Evolutionary conservation across 495 filamentous ascomycete species (phyloP), one percentile per base, ranked within the genome.

Genomic region (Neurospora pannonica): DNA sequence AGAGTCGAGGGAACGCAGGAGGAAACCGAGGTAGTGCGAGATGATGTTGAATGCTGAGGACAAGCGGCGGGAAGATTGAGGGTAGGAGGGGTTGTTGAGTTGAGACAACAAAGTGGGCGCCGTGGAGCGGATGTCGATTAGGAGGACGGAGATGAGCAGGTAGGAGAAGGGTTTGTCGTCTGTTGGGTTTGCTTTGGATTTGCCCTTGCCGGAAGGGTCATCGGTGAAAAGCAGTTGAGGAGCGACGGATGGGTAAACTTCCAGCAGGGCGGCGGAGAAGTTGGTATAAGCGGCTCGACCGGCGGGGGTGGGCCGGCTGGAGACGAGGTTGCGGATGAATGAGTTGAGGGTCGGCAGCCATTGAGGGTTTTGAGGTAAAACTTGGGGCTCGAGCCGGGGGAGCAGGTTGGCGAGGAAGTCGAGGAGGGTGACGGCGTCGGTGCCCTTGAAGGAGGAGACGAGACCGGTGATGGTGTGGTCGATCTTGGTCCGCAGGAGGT

Each of bases 91-190:
- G 46, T 79, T 84, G 75, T 87, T 85, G 38, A 90, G 84, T 42
- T 85, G 82, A 38, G 85, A 81, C n/a, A 91, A 81, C 2, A 92
- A 82, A 5, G 86, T 82, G 8, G 91, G 91, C 70, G 91, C 83
- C 8, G 89, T 87, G 38, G 89, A 85, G 60, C 88, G 88, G 38
- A 92, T 79, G 81, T 92, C 89, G 67, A 91, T 87, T 5, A 89
- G 81, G 31, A 89, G 79, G 28, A 90, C 84, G 75, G 87, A 88
- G 62, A 91, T 80, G 77, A 92, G 87, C 28, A 91, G 82, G 75
- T 89, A 91, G 8, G 88, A 80, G 75, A 86, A 86, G 3, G 89
- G 87, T 73, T 86, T 89, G n/a, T 81, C 77, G 8, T 75, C 28
- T 0, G 71, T 77, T 76, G 19, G 73, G 9, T 13, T 15, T 6